Base-by-base conservation (phyloP, 176 grass and related monocot genomes). In the Saccharum spontaneum region DNA sequence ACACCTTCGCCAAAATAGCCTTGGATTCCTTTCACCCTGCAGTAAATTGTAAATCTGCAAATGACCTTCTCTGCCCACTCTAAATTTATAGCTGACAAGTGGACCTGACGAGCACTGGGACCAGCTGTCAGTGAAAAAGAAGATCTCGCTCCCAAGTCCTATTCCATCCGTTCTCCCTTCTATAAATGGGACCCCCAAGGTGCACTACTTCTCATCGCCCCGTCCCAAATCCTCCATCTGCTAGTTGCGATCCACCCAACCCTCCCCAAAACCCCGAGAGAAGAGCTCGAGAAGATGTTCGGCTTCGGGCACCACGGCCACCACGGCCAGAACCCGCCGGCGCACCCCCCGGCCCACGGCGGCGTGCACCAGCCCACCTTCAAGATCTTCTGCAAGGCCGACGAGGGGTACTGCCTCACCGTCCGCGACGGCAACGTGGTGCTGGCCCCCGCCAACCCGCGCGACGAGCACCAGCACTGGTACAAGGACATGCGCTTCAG, bases 401-500 rank as follows among this genome's bases (percentile, higher is more conserved):
- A 85, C 24, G 90, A 91, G 84, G 84, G 76, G 57, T 93, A 84
- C 87, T 90, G 90, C 82, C 86, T 97, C 40, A 75, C 88, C 23
- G 91, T 91, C 46, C 88, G 95, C 61, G 87, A 94, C 52, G 92
- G 90, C 75, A 84, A 86, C 69, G 92, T 86, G 6, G 86, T 97
- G 30, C 95, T 97, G 10, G 95, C 90, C 23, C 81, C 82, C 4
- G 30, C 85, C 62, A 88, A 93, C 61, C 95, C 92, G 4, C 86
- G 79, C 48, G 95, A 97, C 77, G 81, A 79, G 4, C 81, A 86
- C 82, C 95, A 97, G 94, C 94, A 97, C 82, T 97, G 94, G 93
- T 88, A 86, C 86, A 89, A 87, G 87, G 75, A 89, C 52, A 79
- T 97, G 91, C 88, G 80, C 44, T 87, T 90, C 85, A 91, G 94